Percentiles rank a stretch among this genome's conserved stretches.
Conservation (phyloP, 345 rosid genomes). For the Eucalyptus curtisii region DNA sequence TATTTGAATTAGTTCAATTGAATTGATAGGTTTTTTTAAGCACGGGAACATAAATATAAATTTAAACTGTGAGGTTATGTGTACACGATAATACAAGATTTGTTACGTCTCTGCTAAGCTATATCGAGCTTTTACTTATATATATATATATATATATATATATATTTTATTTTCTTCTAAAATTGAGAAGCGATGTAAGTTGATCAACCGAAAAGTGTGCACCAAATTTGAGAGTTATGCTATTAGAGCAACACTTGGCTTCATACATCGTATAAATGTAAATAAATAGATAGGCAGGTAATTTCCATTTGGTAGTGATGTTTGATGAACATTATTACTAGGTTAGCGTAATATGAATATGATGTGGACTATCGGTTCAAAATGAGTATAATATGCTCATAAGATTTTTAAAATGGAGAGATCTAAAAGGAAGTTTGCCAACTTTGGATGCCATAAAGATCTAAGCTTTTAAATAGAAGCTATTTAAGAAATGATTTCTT, state of each 20-base stretch:
- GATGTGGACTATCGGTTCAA: not conserved
- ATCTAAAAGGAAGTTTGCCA: not conserved
- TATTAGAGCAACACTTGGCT: not conserved
- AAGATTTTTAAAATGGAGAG: not conserved
- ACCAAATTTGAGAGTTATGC: not conserved
- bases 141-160: too few relatives aligned
- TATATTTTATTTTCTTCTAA: not conserved
- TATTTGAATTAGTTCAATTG: not conserved
- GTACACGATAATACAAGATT: not conserved
- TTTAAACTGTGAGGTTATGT: not conserved
- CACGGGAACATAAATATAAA: not conserved
- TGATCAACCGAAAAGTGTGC: not conserved
- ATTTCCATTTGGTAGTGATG: not conserved
- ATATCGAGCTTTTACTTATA: not conserved
- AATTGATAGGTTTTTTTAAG: not conserved
- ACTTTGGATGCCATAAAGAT: not conserved
- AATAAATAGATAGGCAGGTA: not conserved
- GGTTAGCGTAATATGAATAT: not conserved
- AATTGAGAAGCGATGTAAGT: not conserved
- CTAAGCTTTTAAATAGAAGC: not conserved
- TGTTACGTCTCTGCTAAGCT: rapidly evolving
- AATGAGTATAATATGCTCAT: not conserved
- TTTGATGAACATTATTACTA: not conserved
- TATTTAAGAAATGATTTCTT: not conserved
- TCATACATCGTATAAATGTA: not conserved